These are phyloP conservation scores for Silene uniflora DNA, from an alignment of 148 eudicot genomes.

Conservation along the genomic window DNA sequence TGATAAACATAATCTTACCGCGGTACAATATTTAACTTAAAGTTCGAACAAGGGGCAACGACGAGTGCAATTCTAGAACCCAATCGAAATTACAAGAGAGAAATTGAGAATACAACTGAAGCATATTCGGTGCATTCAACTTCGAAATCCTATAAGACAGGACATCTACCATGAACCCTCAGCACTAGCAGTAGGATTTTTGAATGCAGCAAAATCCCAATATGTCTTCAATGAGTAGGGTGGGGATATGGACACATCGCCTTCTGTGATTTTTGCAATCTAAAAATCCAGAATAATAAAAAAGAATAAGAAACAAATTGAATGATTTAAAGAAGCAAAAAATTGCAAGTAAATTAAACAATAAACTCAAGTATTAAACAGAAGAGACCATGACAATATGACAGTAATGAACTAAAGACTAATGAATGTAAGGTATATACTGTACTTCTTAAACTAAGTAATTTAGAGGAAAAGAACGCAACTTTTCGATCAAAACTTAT, in stretches of 20 bases:
- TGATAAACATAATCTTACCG: slow-evolving; percentile 4
- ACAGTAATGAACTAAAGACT: neutral
- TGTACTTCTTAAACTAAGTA: neutral
- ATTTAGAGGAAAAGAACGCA: too few relatives aligned
- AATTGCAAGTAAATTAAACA: neutral
- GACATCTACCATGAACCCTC: slow-evolving; percentile 75
- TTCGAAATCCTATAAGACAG: slow-evolving; percentile 7
- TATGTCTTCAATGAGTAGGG: slow-evolving; percentile 76
- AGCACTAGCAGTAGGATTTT: slow-evolving; percentile 73
- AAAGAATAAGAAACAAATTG: neutral
- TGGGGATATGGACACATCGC: slow-evolving; percentile 55
- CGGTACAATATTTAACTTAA: slow-evolving; percentile 7
- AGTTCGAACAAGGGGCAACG: neutral
- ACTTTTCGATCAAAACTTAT: too few relatives aligned
- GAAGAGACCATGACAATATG: neutral
- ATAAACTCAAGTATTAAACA: neutral
- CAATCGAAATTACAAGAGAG: slow-evolving; percentile 8
- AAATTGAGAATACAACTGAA: slow-evolving; percentile 27
- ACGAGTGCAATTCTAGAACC: slow-evolving; percentile 3
- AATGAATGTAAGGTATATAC: neutral
- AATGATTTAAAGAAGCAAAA: neutral
- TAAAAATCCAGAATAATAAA: slow-evolving; percentile 25
- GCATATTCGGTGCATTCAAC: slow-evolving; percentile 13
- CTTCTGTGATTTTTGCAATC: slow-evolving; percentile 86
- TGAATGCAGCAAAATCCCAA: slow-evolving; percentile 69